These are phyloP conservation scores for Aspergillus saccharolyticus DNA, from an alignment of 495 filamentous ascomycete species.

Conservation along the genomic window DNA sequence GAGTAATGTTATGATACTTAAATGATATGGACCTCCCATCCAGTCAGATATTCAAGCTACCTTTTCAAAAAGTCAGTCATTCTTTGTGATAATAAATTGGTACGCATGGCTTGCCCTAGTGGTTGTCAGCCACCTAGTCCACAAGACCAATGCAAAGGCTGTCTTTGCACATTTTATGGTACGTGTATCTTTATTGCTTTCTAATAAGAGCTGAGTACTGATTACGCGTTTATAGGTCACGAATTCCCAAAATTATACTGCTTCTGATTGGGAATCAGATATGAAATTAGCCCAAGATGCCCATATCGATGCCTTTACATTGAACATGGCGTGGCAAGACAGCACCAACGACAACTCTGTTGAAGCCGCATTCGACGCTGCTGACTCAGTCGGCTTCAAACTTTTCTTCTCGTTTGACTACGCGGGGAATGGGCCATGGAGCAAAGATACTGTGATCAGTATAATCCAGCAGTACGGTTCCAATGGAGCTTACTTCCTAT, in stretches of 20 bases:
- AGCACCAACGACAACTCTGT: constrained; percentile 39
- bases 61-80: too few relatives aligned
- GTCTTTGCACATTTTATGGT: too few relatives aligned
- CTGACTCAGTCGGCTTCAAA: constrained; percentile 48
- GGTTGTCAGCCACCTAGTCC: too few relatives aligned
- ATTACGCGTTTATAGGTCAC: too few relatives aligned
- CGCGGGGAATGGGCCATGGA: constrained; percentile 50
- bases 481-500: constrained; percentile 44
- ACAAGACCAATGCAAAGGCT: too few relatives aligned
- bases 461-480: constrained; percentile 51
- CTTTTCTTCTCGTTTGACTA: constrained; percentile 69
- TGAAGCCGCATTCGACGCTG: constrained; percentile 45
- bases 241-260: constrained; percentile 2
- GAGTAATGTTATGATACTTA: too few relatives aligned
- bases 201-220: too few relatives aligned
- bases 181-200: too few relatives aligned
- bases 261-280: constrained; percentile 50
- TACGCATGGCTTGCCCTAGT: too few relatives aligned
- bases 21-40: too few relatives aligned
- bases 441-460: constrained; percentile 42
- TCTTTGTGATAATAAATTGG: too few relatives aligned
- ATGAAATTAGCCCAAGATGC: constrained; percentile 52
- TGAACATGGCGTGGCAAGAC: constrained; percentile 59
- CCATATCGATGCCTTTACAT: constrained; percentile 65
- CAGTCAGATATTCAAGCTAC: too few relatives aligned